Evolutionary conservation across 169 alveolate genomes (phyloP), one percentile per base, ranked within the genome.

Genomic region (Eimeria mitis): DNA sequence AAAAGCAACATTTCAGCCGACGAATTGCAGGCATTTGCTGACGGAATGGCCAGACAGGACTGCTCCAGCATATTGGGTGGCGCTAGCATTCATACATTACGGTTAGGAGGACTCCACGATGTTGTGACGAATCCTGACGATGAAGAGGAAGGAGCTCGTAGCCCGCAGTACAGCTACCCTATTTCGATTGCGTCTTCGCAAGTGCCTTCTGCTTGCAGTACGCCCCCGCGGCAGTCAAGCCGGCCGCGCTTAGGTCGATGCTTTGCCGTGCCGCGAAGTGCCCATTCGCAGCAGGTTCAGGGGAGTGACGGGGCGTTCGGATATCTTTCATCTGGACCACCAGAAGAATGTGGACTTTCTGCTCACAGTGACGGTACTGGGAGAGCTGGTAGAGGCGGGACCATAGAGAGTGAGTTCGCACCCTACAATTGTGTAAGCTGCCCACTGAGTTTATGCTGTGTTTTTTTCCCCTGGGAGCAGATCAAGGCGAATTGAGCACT

Each of bases 191-290:
- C 92, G 63, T 87, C 92, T 19, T 87, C 92, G 37, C 92, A 87
- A 87, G 92, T 63, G 34, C 92, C 92, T 40, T 87, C 92, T 61
- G 81, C 92, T 25, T 87, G 92, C 49, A 87, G 92, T 31, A 87
- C 92, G 81, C 92, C 92, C 28, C 92, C 92, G 16, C 83, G 65
- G 47, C 92, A 87, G 83, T 59, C 81, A 70, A 87, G 92, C 61
- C 92, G 92, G 34, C 92, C 92, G 42, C 81, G 81, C 65, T 21
- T 87, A 87, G 92, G 92, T 11, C 65, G 92, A 52, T 87, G 78
- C 31, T 87, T 87, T 63, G 92, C 92, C 83, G 31, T 61, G 63
- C 92, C 81, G 75, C 92, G 92, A 9, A 87, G 65, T 44, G 92
- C 59, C 42, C 44, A 42, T 3, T 19, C 83, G 31, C 78, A 63